These are phyloP conservation scores for Alliaria petiolata DNA, from an alignment of 345 rosid genomes.

Conservation along the genomic window DNA sequence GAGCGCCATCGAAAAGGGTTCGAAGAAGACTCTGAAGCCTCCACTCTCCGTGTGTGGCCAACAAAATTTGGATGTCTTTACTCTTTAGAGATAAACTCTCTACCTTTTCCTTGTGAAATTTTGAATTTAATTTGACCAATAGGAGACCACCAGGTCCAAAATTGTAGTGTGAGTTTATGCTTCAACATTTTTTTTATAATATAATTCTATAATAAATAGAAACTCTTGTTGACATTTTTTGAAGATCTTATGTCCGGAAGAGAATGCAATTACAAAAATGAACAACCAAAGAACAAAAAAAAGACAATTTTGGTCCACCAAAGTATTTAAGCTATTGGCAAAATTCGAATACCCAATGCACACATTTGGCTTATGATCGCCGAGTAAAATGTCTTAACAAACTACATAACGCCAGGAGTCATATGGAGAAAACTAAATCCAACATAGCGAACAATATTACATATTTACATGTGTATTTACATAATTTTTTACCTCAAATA, in stretches of 20 bases:
- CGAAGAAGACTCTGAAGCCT: slow-evolving; percentile 3
- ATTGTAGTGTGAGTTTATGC: neutral
- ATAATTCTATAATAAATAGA: no score
- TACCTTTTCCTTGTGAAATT: neutral
- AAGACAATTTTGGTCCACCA: no score
- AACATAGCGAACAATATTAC: no score
- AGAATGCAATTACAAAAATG: neutral
- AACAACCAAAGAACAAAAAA: neutral
- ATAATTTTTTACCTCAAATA: no score
- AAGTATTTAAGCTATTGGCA: no score
- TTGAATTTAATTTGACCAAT: neutral
- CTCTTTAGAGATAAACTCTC: neutral
- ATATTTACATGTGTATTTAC: no score
- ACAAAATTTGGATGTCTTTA: neutral
- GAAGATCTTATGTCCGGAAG: neutral
- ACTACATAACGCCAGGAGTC: no score
- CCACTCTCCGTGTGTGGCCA: slow-evolving; percentile 13
- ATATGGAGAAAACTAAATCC: no score
- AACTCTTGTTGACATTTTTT: no score
- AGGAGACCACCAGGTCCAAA: neutral
- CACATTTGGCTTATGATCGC: neutral
- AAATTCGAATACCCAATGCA: no score
- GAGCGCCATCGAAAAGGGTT: slow-evolving; percentile 38
- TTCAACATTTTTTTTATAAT: no score
- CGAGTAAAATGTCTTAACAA: no score